Base-by-base conservation (phyloP, 306 rosid genomes). In the Crataegus laevigata region DNA sequence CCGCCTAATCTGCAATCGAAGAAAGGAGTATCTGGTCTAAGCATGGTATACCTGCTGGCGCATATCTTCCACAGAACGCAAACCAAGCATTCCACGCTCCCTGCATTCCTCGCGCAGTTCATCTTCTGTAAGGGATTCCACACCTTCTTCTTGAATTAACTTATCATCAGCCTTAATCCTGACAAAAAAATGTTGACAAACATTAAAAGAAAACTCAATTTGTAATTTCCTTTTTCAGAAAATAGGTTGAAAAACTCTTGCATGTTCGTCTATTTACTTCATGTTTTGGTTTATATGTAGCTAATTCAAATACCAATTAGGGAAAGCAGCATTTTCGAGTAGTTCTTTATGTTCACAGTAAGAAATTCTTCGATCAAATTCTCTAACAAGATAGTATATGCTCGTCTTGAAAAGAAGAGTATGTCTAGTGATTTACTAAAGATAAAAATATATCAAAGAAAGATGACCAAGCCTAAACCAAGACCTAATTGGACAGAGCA, bases 51-150 rank as follows among this genome's bases (percentile, higher is more conserved):
- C 99, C 99, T 94, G 96, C 74, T 92, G 93, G 76, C 99, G 94
- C 99, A 94, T 92, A 83, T 94, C 96, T 80, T 92, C 97, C 43
- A 92, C 93, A 69, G 99, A 94, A 78, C 78, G 89, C 84, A 89
- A 75, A 71, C 97, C 99, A 82, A 94, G 99, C 92, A 94, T 90
- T 87, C 97, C 99, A 47, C 99, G 87, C 80, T 92, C 97, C 84
- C 99, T 90, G 81, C 99, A 94, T 66, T 91, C 99, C 82, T 90
- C 96, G 18, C 93, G 88, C 64, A 94, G 99, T 76, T 94, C 99
- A 40, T 70, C 93, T 89, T 94, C 99, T 59, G 99, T 89, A 73
- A 94, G 96, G 78, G 99, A 94, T 84, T 90, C 97, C 72, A 94
- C 84, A 76, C 97, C 97, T 84, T 94, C 97, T 17, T 86, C 85